A percentile compares a stretch with the other conserved stretches of the same genome.
Conservation (phyloP, 352 stramenopile species). For the Phytophthora ramorum region DNA sequence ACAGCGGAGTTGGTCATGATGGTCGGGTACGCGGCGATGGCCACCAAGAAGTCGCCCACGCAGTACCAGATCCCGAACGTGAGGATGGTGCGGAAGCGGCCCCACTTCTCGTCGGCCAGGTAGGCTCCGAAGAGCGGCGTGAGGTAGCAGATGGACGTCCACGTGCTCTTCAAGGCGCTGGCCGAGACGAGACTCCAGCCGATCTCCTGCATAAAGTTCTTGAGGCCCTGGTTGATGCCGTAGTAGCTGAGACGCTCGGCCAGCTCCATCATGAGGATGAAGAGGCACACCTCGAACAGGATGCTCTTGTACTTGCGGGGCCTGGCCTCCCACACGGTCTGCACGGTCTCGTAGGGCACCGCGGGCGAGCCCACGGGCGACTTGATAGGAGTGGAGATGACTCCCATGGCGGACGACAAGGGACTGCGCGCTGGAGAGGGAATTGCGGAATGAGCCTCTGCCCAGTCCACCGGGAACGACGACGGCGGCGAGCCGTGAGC, state of each 20-base stretch:
- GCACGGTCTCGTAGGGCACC: constrained; percentile 21
- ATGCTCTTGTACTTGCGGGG: constrained; percentile 69
- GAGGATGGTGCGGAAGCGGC: too few species aligned
- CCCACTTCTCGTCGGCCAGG: constrained; percentile 61
- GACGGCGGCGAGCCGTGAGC: background rate
- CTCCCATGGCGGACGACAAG: constrained; percentile 18
- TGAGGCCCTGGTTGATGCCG: constrained; percentile 85
- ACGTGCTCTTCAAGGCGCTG: constrained; percentile 68
- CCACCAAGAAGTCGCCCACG: constrained; percentile 62
- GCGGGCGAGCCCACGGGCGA: constrained; percentile 32
- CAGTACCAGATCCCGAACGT: constrained; percentile 64
- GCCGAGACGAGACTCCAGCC: constrained; percentile 65
- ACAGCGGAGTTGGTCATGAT: constrained; percentile 41
- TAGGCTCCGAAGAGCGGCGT: constrained; percentile 69
- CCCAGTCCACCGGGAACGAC: background rate
- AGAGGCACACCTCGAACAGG: constrained; percentile 62
- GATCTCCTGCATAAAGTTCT: constrained; percentile 85
- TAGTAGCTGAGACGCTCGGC: constrained; percentile 83
- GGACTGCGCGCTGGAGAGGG: constrained; percentile 6
- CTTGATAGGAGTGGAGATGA: constrained; percentile 29
- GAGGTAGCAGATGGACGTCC: constrained; percentile 71
- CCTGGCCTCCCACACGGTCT: constrained; percentile 53
- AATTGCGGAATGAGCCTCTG: constrained; percentile 30
- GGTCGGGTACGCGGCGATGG: constrained; percentile 51
- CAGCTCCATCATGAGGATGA: constrained; percentile 75